A percentile compares a stretch with the other conserved stretches of the same genome.
Evolutionary conservation across 164 flowering plant genomes (phyloP).

Genomic region (Annona cherimola): DNA sequence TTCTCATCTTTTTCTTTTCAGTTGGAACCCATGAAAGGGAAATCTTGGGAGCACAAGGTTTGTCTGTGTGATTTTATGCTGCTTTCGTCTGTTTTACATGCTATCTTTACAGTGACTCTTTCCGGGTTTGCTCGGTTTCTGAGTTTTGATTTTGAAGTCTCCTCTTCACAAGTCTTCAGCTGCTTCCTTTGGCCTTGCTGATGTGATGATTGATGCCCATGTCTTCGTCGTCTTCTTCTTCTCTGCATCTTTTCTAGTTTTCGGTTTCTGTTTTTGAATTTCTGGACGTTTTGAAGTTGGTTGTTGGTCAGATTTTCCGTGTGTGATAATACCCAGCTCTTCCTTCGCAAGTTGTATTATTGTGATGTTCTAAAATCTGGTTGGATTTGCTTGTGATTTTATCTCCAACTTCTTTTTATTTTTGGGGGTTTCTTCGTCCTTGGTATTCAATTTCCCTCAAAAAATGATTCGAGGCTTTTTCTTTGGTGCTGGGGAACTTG

Average conservation of each 20-base stretch:
- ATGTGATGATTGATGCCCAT: not conserved
- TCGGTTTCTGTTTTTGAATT: too few relatives aligned
- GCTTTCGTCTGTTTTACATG: constrained; percentile 2
- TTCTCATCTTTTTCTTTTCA: not conserved
- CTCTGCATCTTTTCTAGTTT: not conserved
- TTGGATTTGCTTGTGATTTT: constrained; percentile 2
- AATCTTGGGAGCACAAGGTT: constrained; percentile 9
- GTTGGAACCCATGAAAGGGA: constrained; percentile 4
- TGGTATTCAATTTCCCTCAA: too few relatives aligned
- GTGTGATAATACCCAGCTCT: too few relatives aligned
- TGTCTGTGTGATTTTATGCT: constrained; percentile 22
- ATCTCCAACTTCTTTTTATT: not conserved
- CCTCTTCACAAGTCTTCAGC: not conserved
- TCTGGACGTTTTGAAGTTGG: too few relatives aligned
- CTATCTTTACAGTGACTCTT: not conserved
- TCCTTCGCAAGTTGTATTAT: too few relatives aligned
- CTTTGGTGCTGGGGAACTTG: not conserved
- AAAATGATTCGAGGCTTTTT: not conserved
- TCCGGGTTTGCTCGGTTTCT: not conserved
- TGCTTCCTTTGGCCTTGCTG: not conserved
- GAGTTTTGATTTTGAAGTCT: not conserved
- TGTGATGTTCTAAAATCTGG: not conserved
- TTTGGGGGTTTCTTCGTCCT: not conserved
- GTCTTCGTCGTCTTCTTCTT: not conserved
- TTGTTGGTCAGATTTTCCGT: too few relatives aligned